Evolutionary conservation across 1,284 basidiomycete genomes (phyloP).

Genomic region (Austroboletus rostrupii): DNA sequence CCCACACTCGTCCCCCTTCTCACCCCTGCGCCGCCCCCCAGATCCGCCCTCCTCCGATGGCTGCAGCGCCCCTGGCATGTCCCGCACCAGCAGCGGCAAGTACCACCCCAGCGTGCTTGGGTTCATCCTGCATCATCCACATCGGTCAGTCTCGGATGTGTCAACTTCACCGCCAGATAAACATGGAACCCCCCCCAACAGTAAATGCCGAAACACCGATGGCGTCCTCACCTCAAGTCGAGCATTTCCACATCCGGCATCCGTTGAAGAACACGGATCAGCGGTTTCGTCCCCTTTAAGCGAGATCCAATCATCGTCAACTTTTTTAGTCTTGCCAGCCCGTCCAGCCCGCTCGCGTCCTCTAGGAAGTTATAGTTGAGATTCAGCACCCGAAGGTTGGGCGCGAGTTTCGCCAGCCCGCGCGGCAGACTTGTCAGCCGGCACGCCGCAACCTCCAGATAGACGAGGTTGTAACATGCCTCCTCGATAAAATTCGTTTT

Average conservation of each 20-base stretch:
- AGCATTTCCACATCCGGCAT: conserved; percentile 81
- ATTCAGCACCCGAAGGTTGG: conserved; percentile 91
- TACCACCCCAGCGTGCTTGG: conserved; percentile 94
- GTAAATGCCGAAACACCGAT: conserved; percentile 13
- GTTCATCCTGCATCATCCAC: conserved; percentile 70
- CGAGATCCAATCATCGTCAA: conserved; percentile 84
- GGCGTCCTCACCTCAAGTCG: conserved; percentile 75
- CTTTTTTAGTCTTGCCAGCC: conserved; percentile 75
- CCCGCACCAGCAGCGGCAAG: conserved; percentile 75
- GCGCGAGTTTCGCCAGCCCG: conserved; percentile 63
- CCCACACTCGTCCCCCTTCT: conserved; percentile 30
- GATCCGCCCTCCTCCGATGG: conserved; percentile 44
- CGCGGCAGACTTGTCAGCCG: conserved; percentile 73
- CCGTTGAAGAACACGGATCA: conserved; percentile 67
- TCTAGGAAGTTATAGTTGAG: conserved; percentile 93
- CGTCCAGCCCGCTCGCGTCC: conserved; percentile 64
- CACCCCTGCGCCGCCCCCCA: conserved; percentile 31
- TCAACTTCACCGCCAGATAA: conserved; percentile 3
- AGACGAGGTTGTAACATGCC: conserved; percentile 84
- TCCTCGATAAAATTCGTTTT: conserved; percentile 46
- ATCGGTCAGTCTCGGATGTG: conserved; percentile 27
- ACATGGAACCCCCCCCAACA: not conserved
- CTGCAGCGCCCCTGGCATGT: conserved; percentile 63
- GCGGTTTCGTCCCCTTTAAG: conserved; percentile 63
- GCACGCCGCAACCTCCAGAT: conserved; percentile 92